A percentile compares a stretch with the other conserved stretches of the same genome.
These are phyloP conservation scores for Alternaria dauci DNA, from an alignment of 2,329 filamentous ascomycete species.

Conservation along the genomic window DNA sequence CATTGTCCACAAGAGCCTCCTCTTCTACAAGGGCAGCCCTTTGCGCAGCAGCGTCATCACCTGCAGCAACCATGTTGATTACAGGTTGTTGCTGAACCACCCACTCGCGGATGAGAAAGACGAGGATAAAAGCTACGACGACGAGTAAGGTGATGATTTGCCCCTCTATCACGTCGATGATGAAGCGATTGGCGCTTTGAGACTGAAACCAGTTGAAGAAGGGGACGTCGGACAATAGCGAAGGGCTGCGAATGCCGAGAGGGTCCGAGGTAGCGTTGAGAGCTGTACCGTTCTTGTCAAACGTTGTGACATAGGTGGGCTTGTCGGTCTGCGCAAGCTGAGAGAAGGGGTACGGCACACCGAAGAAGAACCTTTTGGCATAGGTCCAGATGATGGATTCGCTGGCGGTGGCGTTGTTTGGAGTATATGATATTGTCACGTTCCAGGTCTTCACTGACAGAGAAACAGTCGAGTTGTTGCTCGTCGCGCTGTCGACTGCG, in stretches of 20 bases:
- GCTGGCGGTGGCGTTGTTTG: constrained; percentile 47
- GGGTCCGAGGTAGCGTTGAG: constrained; percentile 40
- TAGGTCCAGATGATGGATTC: constrained; percentile 59
- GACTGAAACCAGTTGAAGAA: constrained; percentile 63
- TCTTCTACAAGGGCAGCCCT: constrained; percentile 39
- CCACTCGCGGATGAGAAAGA: constrained; percentile 96
- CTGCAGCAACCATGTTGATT: constrained; percentile 73
- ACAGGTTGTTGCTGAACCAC: constrained; percentile 97
- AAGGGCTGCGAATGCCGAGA: constrained; percentile 40
- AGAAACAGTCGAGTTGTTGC: constrained; percentile 28
- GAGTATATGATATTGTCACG: constrained; percentile 52
- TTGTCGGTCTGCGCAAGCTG: constrained; percentile 31
- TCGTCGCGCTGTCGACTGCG: constrained; percentile 28
- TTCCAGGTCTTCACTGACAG: constrained; percentile 42
- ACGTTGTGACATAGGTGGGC: constrained; percentile 30
- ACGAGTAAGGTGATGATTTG: constrained; percentile 92
- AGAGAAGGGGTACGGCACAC: constrained; percentile 35
- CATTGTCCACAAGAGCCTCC: constrained; percentile 25
- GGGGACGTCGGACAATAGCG: constrained; percentile 65
- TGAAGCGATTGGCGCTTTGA: constrained; percentile 74
- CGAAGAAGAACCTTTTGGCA: constrained; percentile 54
- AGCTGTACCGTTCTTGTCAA: constrained; percentile 31
- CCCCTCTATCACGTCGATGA: constrained; percentile 88
- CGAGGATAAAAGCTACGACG: constrained; percentile 92
- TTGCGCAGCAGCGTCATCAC: constrained; percentile 40